Percentiles rank a stretch among this genome's conserved stretches.
Evolutionary conservation across 768 basidiomycete genomes (phyloP).

Genomic region (Auricularia sp.): DNA sequence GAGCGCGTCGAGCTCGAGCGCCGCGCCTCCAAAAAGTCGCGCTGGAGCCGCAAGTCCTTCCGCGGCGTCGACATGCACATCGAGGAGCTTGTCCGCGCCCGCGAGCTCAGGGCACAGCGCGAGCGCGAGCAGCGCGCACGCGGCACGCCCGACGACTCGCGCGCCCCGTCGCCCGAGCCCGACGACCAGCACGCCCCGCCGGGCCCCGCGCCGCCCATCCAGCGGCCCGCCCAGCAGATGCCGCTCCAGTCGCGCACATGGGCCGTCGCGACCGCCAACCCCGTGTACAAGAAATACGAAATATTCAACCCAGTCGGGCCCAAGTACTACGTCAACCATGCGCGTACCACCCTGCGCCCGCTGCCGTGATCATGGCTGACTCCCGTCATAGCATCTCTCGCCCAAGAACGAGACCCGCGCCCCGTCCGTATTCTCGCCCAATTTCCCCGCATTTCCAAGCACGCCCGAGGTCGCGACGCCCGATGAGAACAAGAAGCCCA

Average conservation of each 20-base stretch:
- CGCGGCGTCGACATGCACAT: slow-evolving; percentile 2
- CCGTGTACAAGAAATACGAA: background rate
- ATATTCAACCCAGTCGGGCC: background rate
- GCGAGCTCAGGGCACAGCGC: background rate
- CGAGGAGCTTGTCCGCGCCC: background rate
- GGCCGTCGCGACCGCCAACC: background rate
- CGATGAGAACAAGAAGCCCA: background rate
- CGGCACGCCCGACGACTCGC: slow-evolving; percentile 1
- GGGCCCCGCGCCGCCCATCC: background rate
- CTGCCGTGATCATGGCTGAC: background rate
- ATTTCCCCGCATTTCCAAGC: background rate
- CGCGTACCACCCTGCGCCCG: background rate
- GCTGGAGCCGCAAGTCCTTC: background rate
- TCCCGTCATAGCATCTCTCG: background rate
- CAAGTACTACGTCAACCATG: slow-evolving; percentile 1
- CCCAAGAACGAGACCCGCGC: background rate
- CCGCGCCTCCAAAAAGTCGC: background rate
- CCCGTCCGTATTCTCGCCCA: background rate
- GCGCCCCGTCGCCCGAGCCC: background rate
- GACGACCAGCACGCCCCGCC: background rate
- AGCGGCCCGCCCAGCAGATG: background rate
- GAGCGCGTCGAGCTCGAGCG: background rate
- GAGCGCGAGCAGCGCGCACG: background rate
- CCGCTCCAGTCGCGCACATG: background rate
- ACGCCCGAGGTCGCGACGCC: background rate